phyloP scores from a whole-genome alignment of 495 filamentous ascomycete species.

The Poronia punctata region DNA sequence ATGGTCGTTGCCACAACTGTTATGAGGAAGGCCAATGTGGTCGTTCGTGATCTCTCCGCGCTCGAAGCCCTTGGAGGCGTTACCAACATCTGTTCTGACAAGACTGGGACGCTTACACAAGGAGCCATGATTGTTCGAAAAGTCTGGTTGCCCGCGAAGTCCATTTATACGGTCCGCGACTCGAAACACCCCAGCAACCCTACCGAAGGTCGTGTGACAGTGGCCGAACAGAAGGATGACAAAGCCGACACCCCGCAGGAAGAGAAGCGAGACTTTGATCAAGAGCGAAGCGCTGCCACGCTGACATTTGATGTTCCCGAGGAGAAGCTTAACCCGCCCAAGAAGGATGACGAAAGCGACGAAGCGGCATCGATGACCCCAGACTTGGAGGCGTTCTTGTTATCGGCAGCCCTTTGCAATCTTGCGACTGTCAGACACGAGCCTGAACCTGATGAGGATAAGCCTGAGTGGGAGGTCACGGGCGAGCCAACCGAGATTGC shows the following conservation, averaged over 20 bases:
- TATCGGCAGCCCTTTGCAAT: constrained; percentile 72
- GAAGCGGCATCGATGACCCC: constrained; percentile 31
- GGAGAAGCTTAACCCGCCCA: constrained; percentile 29
- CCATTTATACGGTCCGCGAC: constrained; percentile 50
- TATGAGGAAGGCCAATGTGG: constrained; percentile 71
- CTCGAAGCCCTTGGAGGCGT: constrained; percentile 79
- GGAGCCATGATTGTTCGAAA: constrained; percentile 73
- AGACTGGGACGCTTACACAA: constrained; percentile 77
- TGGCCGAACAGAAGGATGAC: constrained; percentile 19
- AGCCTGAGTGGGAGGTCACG: constrained; percentile 56
- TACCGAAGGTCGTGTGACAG: constrained; percentile 46
- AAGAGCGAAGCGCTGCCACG: constrained; percentile 43
- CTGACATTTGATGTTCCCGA: constrained; percentile 49
- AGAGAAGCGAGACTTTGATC: constrained; percentile 40
- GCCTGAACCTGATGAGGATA: constrained; percentile 24
- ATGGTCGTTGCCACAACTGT: constrained; percentile 71
- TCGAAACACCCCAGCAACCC: constrained; percentile 55
- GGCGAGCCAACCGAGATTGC: constrained; percentile 84
- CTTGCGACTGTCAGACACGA: constrained; percentile 60
- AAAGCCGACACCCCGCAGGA: constrained; percentile 15
- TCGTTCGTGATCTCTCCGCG: constrained; percentile 68
- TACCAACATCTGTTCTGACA: constrained; percentile 85
- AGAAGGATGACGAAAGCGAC: constrained; percentile 18
- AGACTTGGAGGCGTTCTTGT: constrained; percentile 56
- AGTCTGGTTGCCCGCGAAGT: constrained; percentile 64